These are phyloP conservation scores for Phytophthora ohioensis DNA, from an alignment of 352 stramenopile genomes.

Conservation along the genomic window DNA sequence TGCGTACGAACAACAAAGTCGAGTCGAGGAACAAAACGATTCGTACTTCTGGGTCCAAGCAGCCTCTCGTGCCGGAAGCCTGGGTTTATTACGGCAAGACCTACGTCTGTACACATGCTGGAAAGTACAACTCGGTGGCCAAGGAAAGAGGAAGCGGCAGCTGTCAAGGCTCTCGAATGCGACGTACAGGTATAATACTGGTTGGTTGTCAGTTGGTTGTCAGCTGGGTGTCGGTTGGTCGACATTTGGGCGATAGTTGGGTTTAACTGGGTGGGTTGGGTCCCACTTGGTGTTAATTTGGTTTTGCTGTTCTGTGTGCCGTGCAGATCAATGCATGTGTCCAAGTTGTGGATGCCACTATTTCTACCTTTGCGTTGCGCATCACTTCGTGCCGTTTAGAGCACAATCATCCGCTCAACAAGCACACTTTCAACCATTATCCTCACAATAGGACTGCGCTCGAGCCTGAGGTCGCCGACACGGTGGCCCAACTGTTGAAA, in stretches of 20 bases:
- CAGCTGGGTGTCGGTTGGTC: neutral
- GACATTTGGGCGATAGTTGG: neutral
- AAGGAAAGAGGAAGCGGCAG: constrained; percentile 21
- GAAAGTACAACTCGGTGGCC: constrained; percentile 10
- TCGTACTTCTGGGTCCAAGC: too few species aligned
- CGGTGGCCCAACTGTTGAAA: constrained; percentile 4
- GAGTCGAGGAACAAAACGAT: too few species aligned
- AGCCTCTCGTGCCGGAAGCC: too few species aligned
- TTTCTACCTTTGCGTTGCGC: neutral
- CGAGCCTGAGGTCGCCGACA: neutral
- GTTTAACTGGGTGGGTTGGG: neutral
- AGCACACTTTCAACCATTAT: constrained; percentile 7
- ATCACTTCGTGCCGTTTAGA: constrained; percentile 1
- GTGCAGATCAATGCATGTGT: constrained; percentile 16
- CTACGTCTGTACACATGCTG: too few species aligned
- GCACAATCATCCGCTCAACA: constrained; percentile 5
- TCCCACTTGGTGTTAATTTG: too few species aligned
- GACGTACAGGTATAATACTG: constrained; percentile 3
- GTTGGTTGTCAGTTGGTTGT: constrained; percentile 7
- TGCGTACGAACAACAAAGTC: too few species aligned
- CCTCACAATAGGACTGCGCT: constrained; percentile 3
- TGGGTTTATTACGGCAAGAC: too few species aligned
- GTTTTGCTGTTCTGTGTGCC: neutral
- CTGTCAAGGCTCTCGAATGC: constrained; percentile 14
- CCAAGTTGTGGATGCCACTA: neutral